Evolutionary conservation across 1,139 yeast genomes (phyloP), one percentile per base, ranked within the genome.

Genomic region (Geotrichum macrosporum): DNA sequence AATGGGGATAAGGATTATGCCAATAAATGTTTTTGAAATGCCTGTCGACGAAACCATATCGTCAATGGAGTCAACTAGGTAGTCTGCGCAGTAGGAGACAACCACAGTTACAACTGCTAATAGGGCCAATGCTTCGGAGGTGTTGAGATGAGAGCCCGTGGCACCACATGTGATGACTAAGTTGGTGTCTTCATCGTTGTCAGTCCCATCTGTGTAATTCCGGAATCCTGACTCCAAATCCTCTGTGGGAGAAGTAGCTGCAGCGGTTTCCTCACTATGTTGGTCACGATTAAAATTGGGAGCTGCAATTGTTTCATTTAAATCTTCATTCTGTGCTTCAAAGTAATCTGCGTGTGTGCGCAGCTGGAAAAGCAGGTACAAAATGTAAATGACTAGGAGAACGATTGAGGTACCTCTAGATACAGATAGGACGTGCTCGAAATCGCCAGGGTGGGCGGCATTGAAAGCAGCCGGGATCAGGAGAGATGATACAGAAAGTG

Each of bases 381-480:
- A 73, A 19, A 82, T 72, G 65, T 92, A 92, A 50, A 89, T 79
- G 13, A 78, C 55, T 57, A 92, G 76, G 60, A 92, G 72, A 34
- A 92, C 80, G 44, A 94, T 65, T 0, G 96, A 76, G n/a, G 95
- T 86, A 41, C 95, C 94, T 62, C 98, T 78, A 12, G 96, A 86
- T 47, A 92, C 74, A 4, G 79, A 74, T 54, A 92, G 67, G 50
- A 92, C 83, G 15, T 48, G 37, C 37, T 59, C 52, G 15, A 71
- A 68, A 29, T 73, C 69, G 18, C 64, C 59, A 10, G 88, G 87
- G 51, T 87, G 71, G 5, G 92, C 77, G 10, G 95, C 87, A 63
- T 85, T 88, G 77, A 89, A 92, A 0, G 97, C 96, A 3, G 98
- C 97, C 3, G 98, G 98, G 51, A 92, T 81, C 60, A 92, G 68